Base-by-base conservation (phyloP, 768 basidiomycete genomes). In the Agaricus bisporus region DNA sequence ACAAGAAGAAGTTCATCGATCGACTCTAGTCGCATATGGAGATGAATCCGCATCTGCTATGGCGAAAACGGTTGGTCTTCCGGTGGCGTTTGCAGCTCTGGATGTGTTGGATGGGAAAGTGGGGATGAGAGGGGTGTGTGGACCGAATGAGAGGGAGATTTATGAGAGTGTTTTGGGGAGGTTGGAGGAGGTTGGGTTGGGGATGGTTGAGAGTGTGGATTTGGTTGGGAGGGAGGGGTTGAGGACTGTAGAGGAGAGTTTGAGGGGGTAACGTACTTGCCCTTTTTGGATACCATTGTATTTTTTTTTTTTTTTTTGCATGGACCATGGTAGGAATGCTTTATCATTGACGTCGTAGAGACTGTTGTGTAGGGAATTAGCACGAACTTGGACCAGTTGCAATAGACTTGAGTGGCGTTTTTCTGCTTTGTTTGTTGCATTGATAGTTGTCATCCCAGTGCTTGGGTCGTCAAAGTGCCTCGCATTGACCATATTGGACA, bases 41-140 rank as follows among this genome's bases (percentile, higher is more conserved):
- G 46, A 66, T 18, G 48, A 58, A 1, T 64, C 62, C 1, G 79
- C 77, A 2, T 87, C 88, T 0, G 94, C 94, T 4, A 97, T 97
- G 94, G 81, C 91, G n/a, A 75, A 83, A 28, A 91, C 88, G 2
- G 94, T 97, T 15, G 93, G 93, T 4, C 68, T 94, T 42, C 94
- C 94, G 0, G 81, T 95, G 6, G 94, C 89, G 1, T 81, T 93
- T 61, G 91, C 91, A 1, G 83, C 91, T 1, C 64, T 88, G 59
- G 73, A 75, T 32, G 75, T 93, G 5, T 67, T 89, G 37, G 86
- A 91, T 63, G 88, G 86, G 0, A 68, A 72, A 51, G 69, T 67
- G 49, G 58, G 37, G 17, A 66, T 62, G 12, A 66, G 82, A 32
- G 91, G 91, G 15, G 91, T 92, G 3, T 73, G 67, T 28, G 85